Percentiles rank a stretch among this genome's conserved stretches.
phyloP scores from a whole-genome alignment of 345 rosid genomes.

The Angophora floribunda region DNA sequence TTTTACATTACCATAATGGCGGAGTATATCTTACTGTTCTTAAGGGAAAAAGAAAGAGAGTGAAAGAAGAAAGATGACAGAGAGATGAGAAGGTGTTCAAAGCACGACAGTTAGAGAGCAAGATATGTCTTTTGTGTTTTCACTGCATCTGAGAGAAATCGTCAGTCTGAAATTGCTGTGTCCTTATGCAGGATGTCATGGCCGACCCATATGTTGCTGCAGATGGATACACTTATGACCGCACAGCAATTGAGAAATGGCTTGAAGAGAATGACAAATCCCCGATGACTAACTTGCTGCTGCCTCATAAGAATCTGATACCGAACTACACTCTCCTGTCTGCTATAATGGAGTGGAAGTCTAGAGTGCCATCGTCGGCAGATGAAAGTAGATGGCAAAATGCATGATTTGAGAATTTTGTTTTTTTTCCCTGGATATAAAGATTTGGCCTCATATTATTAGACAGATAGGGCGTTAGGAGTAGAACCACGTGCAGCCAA shows the following conservation, averaged over 20 bases:
- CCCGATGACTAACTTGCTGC: constrained; percentile 45
- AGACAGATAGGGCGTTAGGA: background rate
- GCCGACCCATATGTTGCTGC: constrained; percentile 79
- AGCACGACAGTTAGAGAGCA: background rate
- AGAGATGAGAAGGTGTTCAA: background rate
- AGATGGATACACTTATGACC: constrained; percentile 79
- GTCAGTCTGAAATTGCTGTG: background rate
- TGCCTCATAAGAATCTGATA: constrained; percentile 41
- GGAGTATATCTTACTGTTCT: background rate
- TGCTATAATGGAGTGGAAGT: constrained; percentile 68
- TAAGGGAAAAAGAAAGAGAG: background rate
- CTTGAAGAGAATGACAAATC: constrained; percentile 44
- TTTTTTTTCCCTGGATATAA: background rate
- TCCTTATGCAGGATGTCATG: constrained; percentile 56
- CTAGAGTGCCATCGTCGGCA: background rate
- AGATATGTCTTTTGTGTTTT: background rate
- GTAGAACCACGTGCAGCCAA: background rate
- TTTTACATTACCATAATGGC: background rate
- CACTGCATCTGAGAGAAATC: background rate
- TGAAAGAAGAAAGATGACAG: background rate
- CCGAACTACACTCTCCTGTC: constrained; percentile 59
- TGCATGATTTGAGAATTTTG: background rate
- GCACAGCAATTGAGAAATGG: constrained; percentile 70
- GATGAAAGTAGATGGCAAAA: background rate
- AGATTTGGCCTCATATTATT: background rate